Conservation (phyloP, 2,329 filamentous ascomycete genomes). For the Pseudopithomyces maydicus region DNA sequence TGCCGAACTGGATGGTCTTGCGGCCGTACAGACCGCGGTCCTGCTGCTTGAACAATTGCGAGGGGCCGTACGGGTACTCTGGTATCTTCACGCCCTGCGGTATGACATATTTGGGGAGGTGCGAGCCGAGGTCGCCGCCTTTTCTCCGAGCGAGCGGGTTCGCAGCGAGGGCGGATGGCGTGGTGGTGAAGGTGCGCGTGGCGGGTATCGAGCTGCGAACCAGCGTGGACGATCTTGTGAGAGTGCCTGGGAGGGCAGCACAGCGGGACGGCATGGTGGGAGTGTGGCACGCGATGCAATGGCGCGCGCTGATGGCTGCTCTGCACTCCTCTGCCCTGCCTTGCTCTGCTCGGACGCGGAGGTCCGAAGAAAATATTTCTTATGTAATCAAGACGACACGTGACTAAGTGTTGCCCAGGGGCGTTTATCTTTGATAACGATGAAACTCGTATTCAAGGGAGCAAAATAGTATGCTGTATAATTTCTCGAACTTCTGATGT, state of each 20-base stretch:
- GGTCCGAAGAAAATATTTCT: conserved; percentile 8
- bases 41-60: conserved; percentile 77
- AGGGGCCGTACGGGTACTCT: conserved; percentile 73
- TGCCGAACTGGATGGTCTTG: conserved; percentile 76
- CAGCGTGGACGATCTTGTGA: conserved; percentile 14
- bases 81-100: conserved; percentile 42
- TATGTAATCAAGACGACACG: background rate
- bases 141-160: conserved; percentile 33
- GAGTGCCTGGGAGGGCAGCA: conserved; percentile 35
- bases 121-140: conserved; percentile 42
- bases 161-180: conserved; percentile 27
- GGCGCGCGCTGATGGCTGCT: conserved; percentile 31
- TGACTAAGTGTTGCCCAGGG: no score
- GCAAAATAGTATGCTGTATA: no score
- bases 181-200: conserved; percentile 36
- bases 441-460: no score
- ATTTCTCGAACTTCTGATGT: no score
- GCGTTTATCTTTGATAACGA: no score
- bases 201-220: conserved; percentile 19
- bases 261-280: conserved; percentile 34
- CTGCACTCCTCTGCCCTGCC: background rate
- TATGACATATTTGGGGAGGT: conserved; percentile 42
- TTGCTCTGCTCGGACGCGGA: background rate
- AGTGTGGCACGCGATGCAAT: conserved; percentile 8
- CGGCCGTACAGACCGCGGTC: conserved; percentile 75